Evolutionary conservation across 1,284 basidiomycete species (phyloP), one percentile per base, ranked within the genome.

Genomic region (Papiliotrema nemorosa): DNA sequence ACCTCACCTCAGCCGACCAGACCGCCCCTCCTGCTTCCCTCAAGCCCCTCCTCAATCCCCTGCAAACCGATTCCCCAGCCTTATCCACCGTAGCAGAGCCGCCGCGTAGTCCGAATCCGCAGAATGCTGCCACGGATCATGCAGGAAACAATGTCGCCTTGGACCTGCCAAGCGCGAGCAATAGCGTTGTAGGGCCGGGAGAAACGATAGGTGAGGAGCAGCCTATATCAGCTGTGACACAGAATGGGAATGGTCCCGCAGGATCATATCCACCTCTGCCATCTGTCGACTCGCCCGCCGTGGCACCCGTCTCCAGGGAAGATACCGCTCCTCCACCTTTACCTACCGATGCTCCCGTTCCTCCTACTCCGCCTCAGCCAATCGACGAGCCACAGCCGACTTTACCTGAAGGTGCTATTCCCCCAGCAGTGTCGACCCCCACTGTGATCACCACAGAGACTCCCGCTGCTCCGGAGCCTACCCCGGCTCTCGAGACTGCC

Each of bases 61-160:
- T 69, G 22, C 66, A 67, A 37, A 55, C 51, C 38, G 49, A 57
- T 22, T 53, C 18, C 14, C 62, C 68, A 20, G 62, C 64, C 10
- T 58, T 63, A 7, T 69, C 67, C 2, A 70, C 66, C 14, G 51
- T 67, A 1, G 66, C 58, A 14, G 69, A 70, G 49, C 63, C 67
- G 1, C 62, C 67, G 4, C 59, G 58, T 34, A 60, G 57, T 2
- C 67, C 67, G 10, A 63, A 64, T 29, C 49, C 63, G 12, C 35
- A 48, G 21, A 62, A 66, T 39, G 52, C 58, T 2, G 59, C 60
- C 22, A 57, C 58, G 6, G 52, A 62, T 27, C 49, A 52, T 14
- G 18, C 26, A 27, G 60, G 54, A 4, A 53, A 55, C 47, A 51
- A 54, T 26, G 43, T 39, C 29, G 54, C 52, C 25, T 29, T 53